Evolutionary conservation across 2,329 filamentous ascomycete genomes (phyloP), one percentile per base, ranked within the genome.

Genomic region (Paecilomyces formosus): DNA sequence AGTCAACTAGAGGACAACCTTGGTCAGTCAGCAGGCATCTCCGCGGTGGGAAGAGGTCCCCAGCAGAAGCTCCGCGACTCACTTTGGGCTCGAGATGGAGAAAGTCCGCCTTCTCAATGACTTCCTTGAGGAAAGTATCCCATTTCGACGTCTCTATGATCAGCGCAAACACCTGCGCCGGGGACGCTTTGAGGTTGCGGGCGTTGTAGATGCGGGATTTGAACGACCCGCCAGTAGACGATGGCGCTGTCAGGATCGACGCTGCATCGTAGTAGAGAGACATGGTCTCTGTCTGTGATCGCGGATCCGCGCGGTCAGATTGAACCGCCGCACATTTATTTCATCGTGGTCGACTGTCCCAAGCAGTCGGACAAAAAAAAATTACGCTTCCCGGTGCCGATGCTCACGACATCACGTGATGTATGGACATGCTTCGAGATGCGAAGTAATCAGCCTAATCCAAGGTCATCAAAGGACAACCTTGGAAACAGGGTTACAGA

Each of bases 211-310:
- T 85, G 35, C 90, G 82, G 7, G 91, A 90, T 74, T 95, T 96
- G 63, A 97, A 82, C 26, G 90, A 96, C 18, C 90, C 91, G n/a
- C 88, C 87, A 2, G 81, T 76, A n/a, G 84, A 82, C 1, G 83
- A 77, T 2, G 85, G 76, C 6, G 81, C 82, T 3, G 83, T 82
- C 58, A 99, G 77, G 35, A 97, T 79, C 13, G 86, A 82, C 3
- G 89, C 91, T 6, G 92, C 89, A 78, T 97, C 94, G 72, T 96
- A 89, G 73, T 99, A 99, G 58, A 99, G 87, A 54, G 92, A 96
- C 93, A 97, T 97, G 28, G 31, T 55, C 24, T n/a, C 18, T 50
- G 6, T 18, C 15, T 9, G 15, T 8, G n/a, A 11, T 13, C 5
- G n/a, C 50, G 24, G 22, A 26, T 12, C 26, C 15, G 35, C 6